Evolutionary conservation across 2,329 filamentous ascomycete genomes (phyloP).

Genomic region (Xenoacremonium recifei): DNA sequence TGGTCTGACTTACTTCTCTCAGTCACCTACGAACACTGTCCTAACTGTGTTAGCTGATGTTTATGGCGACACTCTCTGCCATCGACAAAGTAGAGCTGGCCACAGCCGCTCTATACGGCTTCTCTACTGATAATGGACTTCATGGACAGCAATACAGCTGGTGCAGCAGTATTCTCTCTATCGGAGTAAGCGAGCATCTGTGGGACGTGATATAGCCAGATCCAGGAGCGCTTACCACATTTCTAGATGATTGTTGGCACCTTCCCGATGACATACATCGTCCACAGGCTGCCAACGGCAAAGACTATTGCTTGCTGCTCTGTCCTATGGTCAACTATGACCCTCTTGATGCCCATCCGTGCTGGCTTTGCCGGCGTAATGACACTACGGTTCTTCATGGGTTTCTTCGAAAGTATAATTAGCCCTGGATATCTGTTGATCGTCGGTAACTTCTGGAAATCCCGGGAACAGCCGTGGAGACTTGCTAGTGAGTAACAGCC

Average conservation of each 20-base stretch:
- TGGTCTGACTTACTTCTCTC: not conserved
- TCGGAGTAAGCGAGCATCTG: slow-evolving; percentile 16
- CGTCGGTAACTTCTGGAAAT: slow-evolving; percentile 8
- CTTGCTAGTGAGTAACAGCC: slow-evolving; percentile 14
- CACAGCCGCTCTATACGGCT: slow-evolving; percentile 24
- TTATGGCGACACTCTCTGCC: not conserved
- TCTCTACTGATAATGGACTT: slow-evolving; percentile 14
- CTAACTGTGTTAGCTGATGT: not conserved
- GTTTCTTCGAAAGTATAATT: too few relatives aligned
- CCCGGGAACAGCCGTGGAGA: slow-evolving; percentile 9
- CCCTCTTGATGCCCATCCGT: too few relatives aligned
- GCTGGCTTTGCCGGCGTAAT: too few relatives aligned
- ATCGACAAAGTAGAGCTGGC: slow-evolving; percentile 31
- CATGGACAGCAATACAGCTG: slow-evolving; percentile 16
- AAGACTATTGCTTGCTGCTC: slow-evolving; percentile 10
- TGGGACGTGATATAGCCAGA: too few relatives aligned
- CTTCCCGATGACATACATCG: slow-evolving; percentile 6
- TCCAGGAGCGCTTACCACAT: too few relatives aligned
- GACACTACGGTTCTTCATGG: too few relatives aligned
- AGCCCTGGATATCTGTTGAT: too few relatives aligned
- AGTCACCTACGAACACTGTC: not conserved
- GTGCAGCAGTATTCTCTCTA: slow-evolving; percentile 16
- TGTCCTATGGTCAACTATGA: too few relatives aligned
- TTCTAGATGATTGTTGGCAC: not conserved
- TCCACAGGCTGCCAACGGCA: slow-evolving; percentile 14